phyloP scores from a whole-genome alignment of 106 monocot species.

The Phalaenopsis equestris region DNA sequence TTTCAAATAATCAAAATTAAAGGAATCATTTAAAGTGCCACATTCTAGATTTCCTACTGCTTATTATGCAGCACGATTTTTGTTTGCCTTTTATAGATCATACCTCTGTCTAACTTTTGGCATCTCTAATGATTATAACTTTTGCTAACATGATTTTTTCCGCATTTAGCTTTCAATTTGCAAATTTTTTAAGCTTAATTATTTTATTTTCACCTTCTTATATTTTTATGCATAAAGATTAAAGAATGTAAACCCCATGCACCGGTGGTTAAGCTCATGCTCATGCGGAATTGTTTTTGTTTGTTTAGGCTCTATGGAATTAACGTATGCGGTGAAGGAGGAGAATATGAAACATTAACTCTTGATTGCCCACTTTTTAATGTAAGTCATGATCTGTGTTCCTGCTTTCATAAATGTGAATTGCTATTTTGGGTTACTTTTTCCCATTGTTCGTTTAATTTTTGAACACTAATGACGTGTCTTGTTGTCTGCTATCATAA shows the following conservation, averaged over 20 bases:
- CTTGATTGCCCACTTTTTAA: conserved; percentile 85
- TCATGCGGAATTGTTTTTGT: background rate
- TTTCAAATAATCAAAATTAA: background rate
- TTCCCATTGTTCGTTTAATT: background rate
- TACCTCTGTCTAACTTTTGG: background rate
- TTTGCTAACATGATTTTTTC: background rate
- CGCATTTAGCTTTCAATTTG: background rate
- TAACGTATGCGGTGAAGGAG: conserved; percentile 98
- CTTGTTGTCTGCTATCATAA: background rate
- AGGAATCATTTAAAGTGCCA: background rate
- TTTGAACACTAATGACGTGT: background rate
- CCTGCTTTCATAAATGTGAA: conserved; percentile 8
- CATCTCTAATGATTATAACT: background rate
- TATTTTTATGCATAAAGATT: background rate
- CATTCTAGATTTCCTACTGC: background rate
- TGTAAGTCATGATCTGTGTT: conserved; percentile 25
- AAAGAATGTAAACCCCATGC: background rate
- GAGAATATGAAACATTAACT: conserved; percentile 96
- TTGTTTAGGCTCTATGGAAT: conserved; percentile 65
- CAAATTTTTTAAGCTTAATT: background rate
- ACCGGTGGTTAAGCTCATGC: conserved; percentile 4
- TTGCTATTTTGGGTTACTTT: background rate
- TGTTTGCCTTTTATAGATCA: background rate
- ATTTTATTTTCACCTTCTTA: background rate
- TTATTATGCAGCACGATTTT: background rate